Evolutionary conservation across 1,139 yeast genomes (phyloP), one percentile per base, ranked within the genome.

Genomic region (Hyphopichia khmerensis): DNA sequence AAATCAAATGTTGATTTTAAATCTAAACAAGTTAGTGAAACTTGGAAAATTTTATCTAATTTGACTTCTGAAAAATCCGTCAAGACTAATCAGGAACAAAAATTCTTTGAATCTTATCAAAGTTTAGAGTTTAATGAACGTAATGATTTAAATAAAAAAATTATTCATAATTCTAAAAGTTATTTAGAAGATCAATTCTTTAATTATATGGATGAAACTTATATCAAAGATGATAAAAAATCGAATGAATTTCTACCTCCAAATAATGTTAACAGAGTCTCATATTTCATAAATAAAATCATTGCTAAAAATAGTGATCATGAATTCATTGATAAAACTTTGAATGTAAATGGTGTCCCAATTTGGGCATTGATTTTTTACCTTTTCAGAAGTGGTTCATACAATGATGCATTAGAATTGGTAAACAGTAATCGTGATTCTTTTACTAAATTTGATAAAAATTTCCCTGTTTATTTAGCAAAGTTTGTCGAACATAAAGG

Each of bases 361-460:
- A 79, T 93, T 17, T 93, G 99, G 99, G 96, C 96, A 0, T 68
- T 90, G 40, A 67, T 93, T 5, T 95, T 86, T 59, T 91, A 87
- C 62, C 72, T 93, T 51, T 64, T 93, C 43, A 82, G 99, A 56
- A 82, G 93, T 7, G 99, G 99, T 2, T 79, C 86, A 51, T 69
- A 80, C 48, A 68, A 79, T 34, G 99, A 91, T 49, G 96, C 96
- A 0, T 68, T 86, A 35, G 68, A 66, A 24, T 59, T 72, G 40
- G 66, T 71, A 3, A 45, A 48, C 14, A 47, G 57, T 14, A 68
- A 72, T 49, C 56, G 60, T 34, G 83, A 80, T 39, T 53, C 75
- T 15, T 88, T 93, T 64, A 85, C 84, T 55, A 89, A 88, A 55
- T 79, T 90, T 41, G 98, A 93, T 55, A 82, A 86, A 43, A 80